Evolutionary conservation across 2,329 filamentous ascomycete species (phyloP).

Genomic region (Sporothrix luriei): DNA sequence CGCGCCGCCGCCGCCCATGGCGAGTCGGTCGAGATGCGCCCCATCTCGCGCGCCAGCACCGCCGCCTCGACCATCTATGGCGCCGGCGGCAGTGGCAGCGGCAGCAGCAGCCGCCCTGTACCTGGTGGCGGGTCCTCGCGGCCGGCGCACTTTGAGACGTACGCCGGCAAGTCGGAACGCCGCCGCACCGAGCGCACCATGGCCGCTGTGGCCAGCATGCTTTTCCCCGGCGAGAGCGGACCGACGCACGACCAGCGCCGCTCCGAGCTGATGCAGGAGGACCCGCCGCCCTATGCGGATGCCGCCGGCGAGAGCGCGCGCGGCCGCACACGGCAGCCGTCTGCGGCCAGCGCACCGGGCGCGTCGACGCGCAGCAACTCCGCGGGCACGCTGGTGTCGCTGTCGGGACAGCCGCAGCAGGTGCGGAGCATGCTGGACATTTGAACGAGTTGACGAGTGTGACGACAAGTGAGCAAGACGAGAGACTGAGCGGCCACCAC

Average conservation of each 20-base stretch:
- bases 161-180: conserved; percentile 50
- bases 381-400: conserved; percentile 51
- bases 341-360: conserved; percentile 34
- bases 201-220: conserved; percentile 49
- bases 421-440: conserved; percentile 62
- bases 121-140: conserved; percentile 35
- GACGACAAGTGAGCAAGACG: too few relatives aligned
- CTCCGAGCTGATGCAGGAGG: conserved; percentile 49
- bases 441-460: conserved; percentile 39
- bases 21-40: conserved; percentile 41
- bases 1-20: conserved; percentile 23
- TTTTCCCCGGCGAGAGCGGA: conserved; percentile 51
- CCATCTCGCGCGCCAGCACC: conserved; percentile 37
- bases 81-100: too few relatives aligned
- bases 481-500: background rate
- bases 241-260: conserved; percentile 42
- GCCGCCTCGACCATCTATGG: background rate
- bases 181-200: conserved; percentile 51
- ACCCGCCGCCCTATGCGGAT: conserved; percentile 46
- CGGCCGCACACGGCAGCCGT: conserved; percentile 34
- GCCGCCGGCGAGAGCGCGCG: conserved; percentile 37
- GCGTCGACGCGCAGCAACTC: conserved; percentile 50
- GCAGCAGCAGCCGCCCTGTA: conserved; percentile 8
- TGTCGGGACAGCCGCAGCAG: conserved; percentile 55
- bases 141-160: conserved; percentile 38